These are phyloP conservation scores for Jaltomata sinuosa DNA, from an alignment of 257 asterid species.

Conservation along the genomic window DNA sequence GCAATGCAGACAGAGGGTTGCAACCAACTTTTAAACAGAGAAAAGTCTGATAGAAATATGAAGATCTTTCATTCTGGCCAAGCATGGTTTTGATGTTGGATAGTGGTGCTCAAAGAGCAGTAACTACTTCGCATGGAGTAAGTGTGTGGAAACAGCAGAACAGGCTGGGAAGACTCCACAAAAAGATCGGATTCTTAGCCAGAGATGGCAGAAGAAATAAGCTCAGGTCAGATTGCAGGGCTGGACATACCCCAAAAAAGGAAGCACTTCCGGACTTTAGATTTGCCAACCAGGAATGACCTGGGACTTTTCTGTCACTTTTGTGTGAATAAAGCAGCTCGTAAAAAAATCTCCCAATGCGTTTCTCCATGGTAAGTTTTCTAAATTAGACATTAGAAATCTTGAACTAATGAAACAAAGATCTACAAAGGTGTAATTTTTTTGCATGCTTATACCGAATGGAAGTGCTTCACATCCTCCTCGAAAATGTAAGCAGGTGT, in stretches of 20 bases:
- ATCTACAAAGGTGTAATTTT: background rate
- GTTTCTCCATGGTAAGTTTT: background rate
- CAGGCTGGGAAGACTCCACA: background rate
- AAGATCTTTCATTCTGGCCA: background rate
- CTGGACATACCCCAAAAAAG: background rate
- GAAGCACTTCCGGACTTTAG: background rate
- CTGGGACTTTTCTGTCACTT: background rate
- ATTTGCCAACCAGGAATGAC: background rate
- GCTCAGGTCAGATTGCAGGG: background rate
- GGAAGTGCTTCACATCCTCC: constrained; percentile 94
- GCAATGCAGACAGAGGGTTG: background rate
- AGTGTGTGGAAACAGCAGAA: background rate
- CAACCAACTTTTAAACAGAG: background rate
- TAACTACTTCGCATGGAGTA: background rate
- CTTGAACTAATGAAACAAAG: background rate
- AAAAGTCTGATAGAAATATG: background rate
- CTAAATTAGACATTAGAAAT: background rate
- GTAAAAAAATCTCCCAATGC: background rate
- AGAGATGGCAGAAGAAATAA: background rate
- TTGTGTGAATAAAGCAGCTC: background rate
- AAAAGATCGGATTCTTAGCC: background rate
- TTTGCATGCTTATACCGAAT: constrained; percentile 47
- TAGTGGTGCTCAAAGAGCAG: background rate
- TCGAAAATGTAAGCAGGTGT: constrained; percentile 96
- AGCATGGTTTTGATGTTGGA: background rate